A percentile compares a stretch with the other conserved stretches of the same genome.
Evolutionary conservation across 208 protist genomes (phyloP).

Genomic region (Tritrichomonas musculus): DNA sequence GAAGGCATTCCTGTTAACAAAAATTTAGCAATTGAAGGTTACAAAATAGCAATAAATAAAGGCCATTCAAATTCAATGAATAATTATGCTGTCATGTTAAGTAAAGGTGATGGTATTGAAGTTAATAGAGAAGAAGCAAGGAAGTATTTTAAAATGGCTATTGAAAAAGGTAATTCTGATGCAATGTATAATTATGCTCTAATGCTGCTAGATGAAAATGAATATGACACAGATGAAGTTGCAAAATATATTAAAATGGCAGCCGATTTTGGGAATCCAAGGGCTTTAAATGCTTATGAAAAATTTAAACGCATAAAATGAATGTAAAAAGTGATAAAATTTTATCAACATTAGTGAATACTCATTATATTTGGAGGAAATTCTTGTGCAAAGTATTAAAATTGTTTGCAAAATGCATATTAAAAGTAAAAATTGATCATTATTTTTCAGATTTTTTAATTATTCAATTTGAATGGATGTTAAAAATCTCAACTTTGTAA

Average conservation of each 20-base stretch:
- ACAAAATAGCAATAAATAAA: background rate
- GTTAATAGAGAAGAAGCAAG: background rate
- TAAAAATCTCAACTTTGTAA: too few relatives aligned
- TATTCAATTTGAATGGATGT: too few relatives aligned
- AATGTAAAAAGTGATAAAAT: too few relatives aligned
- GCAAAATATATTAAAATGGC: background rate
- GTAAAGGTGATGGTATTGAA: background rate
- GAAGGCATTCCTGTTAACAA: background rate
- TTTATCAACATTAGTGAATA: too few relatives aligned
- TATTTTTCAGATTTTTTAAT: too few relatives aligned
- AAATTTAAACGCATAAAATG: too few relatives aligned
- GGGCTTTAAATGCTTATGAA: background rate
- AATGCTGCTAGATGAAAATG: background rate
- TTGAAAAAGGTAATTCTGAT: background rate
- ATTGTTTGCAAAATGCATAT: too few relatives aligned
- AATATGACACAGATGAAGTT: background rate
- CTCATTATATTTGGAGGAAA: too few relatives aligned
- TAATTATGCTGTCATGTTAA: background rate
- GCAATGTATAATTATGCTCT: background rate
- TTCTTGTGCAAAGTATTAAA: too few relatives aligned
- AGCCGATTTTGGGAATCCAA: background rate
- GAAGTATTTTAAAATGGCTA: background rate
- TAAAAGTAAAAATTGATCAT: too few relatives aligned
- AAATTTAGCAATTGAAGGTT: background rate
- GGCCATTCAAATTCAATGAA: background rate